These are phyloP conservation scores for Geosiphon pyriformis DNA, from an alignment of 192 early-diverging fungal species.

Conservation along the genomic window DNA sequence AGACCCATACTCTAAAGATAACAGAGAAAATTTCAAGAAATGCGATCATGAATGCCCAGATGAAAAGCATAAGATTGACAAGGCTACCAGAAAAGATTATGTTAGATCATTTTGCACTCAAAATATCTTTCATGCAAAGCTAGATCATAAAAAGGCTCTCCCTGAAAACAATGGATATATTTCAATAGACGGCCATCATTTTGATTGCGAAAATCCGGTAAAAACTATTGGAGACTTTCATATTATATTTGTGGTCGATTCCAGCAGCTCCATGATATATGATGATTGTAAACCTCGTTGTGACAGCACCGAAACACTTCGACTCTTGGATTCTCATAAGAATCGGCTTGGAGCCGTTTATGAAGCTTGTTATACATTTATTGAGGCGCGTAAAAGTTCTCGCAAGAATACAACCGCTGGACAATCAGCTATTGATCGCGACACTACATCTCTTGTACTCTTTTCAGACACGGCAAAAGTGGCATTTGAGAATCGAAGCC, in stretches of 20 bases:
- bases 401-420: not conserved
- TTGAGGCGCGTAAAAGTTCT: constrained; percentile 16
- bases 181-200: constrained; percentile 25
- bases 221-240: constrained; percentile 4
- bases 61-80: constrained; percentile 8
- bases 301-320: too few relatives aligned
- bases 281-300: not conserved
- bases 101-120: constrained; percentile 17
- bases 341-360: constrained; percentile 26
- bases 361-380: constrained; percentile 19
- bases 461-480: not conserved
- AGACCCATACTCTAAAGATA: constrained; percentile 22
- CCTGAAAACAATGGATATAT: constrained; percentile 14
- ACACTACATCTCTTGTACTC: constrained; percentile 11
- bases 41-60: constrained; percentile 22
- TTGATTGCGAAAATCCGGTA: constrained; percentile 20
- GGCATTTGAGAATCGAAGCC: constrained; percentile 6
- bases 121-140: constrained; percentile 8
- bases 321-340: not conserved
- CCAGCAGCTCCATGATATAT: constrained; percentile 5
- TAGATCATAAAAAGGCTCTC: not conserved
- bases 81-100: not conserved
- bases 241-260: constrained; percentile 24
- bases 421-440: not conserved
- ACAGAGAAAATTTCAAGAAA: constrained; percentile 19